Evolutionary conservation across 306 rosid genomes (phyloP).

Genomic region (Gillenia trifoliata): DNA sequence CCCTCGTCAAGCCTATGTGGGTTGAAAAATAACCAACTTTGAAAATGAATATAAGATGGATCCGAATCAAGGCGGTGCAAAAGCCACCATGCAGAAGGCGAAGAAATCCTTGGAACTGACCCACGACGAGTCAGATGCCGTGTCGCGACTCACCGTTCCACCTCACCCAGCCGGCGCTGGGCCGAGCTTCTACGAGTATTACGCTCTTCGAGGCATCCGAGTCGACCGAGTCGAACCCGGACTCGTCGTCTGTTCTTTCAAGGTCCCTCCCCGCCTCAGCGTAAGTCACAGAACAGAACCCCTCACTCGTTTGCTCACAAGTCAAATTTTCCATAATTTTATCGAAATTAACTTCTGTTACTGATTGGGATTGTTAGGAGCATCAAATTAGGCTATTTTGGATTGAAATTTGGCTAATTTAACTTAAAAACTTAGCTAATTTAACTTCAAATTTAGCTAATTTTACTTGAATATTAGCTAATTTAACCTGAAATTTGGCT

Average conservation of each 20-base stretch:
- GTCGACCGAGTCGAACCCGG: slow-evolving; percentile 77
- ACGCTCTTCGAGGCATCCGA: slow-evolving; percentile 61
- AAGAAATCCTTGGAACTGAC: slow-evolving; percentile 33
- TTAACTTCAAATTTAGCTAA: neutral
- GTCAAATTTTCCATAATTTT: neutral
- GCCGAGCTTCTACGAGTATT: slow-evolving; percentile 50
- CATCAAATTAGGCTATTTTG: neutral
- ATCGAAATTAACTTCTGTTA: neutral
- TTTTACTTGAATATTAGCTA: neutral
- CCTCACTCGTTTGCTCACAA: neutral
- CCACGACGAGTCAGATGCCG: slow-evolving; percentile 33
- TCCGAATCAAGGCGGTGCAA: neutral
- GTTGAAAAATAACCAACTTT: neutral
- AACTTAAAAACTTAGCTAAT: neutral
- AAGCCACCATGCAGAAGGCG: slow-evolving; percentile 44
- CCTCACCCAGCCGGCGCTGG: slow-evolving; percentile 19
- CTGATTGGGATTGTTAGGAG: neutral
- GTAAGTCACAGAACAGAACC: slow-evolving; percentile 10
- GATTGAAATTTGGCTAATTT: neutral
- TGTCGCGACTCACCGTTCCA: slow-evolving; percentile 41
- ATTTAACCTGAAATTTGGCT: no score
- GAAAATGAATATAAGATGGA: neutral
- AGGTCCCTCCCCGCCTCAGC: slow-evolving; percentile 55
- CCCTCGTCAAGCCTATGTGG: neutral
- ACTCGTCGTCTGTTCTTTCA: slow-evolving; percentile 54